Evolutionary conservation across 192 early-diverging fungal genomes (phyloP), one percentile per base, ranked within the genome.

Genomic region (Chytriomyces hyalinus): DNA sequence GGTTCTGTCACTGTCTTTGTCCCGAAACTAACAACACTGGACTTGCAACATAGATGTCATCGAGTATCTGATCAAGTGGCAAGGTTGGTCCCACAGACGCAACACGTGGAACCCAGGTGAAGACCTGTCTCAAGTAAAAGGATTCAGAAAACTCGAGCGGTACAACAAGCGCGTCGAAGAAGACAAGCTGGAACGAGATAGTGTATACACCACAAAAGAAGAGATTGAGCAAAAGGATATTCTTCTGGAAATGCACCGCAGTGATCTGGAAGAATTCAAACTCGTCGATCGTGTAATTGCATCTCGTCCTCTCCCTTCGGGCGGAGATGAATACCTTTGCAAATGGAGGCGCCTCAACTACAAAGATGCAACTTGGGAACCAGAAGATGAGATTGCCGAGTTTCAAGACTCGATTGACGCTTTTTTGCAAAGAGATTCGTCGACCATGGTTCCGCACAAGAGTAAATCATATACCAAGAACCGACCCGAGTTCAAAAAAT

Each of bases 1-100:
- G 0, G 49, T 50, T 24, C 22, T 61, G 15, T 59, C 57, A 69
- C 61, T 78, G 49, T n/a, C 22, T 13, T 69, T 67, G 17, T 68
- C 51, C 6, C 10, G 4, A 36, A 8, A 46, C 63, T 26, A 36
- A 65, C 63, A 28, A 0, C 63, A 13, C 26, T 13, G 11, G 17
- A 17, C 63, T 26, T 8, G 53, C 59, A 45, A 0, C 9, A 9
- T 50, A 75, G 73, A 26, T 20, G 64, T 75, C 44, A 82, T 91
- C 70, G 92, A 95, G 84, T 97, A 92, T 70, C 83, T 90, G n/a
- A 90, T 99, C 75, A 98, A 99, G 78, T 99, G 97, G 97, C 92
- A 92, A 83, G 90, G 92, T 6, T 91, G 88, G 83, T 93, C 95
- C 26, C 94, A 97, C 83, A 83, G 95, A 60, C 92, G 95, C 73